These are phyloP conservation scores for Podila minutissima DNA, from an alignment of 192 early-diverging fungal genomes.

Conservation along the genomic window DNA sequence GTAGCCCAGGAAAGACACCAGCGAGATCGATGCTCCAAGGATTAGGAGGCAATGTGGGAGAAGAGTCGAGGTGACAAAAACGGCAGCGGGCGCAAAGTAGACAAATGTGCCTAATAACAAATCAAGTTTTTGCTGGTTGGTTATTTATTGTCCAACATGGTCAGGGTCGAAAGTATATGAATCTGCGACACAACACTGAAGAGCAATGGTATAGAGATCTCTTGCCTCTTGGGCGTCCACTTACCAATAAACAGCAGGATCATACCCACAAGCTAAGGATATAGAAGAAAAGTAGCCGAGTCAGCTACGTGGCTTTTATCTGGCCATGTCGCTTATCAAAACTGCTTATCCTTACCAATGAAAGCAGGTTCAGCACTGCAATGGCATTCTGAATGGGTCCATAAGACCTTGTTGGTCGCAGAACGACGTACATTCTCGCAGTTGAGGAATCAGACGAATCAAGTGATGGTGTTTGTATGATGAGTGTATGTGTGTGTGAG, in stretches of 20 bases:
- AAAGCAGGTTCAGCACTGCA: conserved; percentile 48
- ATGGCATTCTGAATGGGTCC: conserved; percentile 46
- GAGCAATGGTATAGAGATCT: not conserved
- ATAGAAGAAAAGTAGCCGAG: too few relatives aligned
- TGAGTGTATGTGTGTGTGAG: too few relatives aligned
- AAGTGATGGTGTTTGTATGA: too few relatives aligned
- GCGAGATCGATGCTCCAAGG: conserved; percentile 37
- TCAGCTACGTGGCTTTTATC: too few relatives aligned
- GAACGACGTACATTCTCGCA: conserved; percentile 22
- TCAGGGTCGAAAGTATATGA: too few relatives aligned
- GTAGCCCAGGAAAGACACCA: conserved; percentile 48
- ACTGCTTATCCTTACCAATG: conserved; percentile 21
- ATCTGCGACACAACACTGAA: not conserved
- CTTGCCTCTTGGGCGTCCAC: not conserved
- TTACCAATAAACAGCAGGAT: conserved; percentile 46
- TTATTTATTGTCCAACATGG: too few relatives aligned
- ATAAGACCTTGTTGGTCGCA: conserved; percentile 38
- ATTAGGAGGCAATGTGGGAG: conserved; percentile 37
- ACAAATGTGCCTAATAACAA: conserved; percentile 33
- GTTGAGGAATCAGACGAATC: too few relatives aligned
- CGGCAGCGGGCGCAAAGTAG: conserved; percentile 40
- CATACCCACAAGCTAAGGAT: conserved; percentile 42
- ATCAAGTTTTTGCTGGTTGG: not conserved
- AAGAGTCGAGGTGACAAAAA: conserved; percentile 42
- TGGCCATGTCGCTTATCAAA: not conserved